Evolutionary conservation across 176 grass and related monocot species (phyloP).

Genomic region (Raddia distichophylla): DNA sequence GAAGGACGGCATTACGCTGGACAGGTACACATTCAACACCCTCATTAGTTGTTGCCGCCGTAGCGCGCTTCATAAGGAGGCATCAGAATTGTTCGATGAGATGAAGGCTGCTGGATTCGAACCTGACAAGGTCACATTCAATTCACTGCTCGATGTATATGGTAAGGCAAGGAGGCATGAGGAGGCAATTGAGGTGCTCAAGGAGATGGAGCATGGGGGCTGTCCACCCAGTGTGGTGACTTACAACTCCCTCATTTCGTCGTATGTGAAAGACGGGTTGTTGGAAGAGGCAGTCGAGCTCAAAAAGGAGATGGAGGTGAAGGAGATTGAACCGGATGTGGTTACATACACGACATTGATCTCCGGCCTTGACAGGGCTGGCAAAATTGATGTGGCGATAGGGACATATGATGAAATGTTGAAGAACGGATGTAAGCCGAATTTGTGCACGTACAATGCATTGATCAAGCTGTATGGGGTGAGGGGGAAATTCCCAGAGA

Average conservation of each 20-base stretch:
- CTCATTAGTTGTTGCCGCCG: slow-evolving; percentile 86
- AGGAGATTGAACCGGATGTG: slow-evolving; percentile 76
- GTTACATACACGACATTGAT: slow-evolving; percentile 93
- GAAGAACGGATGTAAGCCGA: slow-evolving; percentile 64
- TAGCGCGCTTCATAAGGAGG: slow-evolving; percentile 59
- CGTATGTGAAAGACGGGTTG: slow-evolving; percentile 78
- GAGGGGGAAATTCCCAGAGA: slow-evolving; percentile 73
- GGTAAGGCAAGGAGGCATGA: slow-evolving; percentile 72
- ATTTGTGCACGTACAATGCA: slow-evolving; percentile 89
- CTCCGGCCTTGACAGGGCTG: slow-evolving; percentile 74
- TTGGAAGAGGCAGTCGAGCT: slow-evolving; percentile 66
- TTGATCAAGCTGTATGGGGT: slow-evolving; percentile 87
- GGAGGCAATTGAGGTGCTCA: slow-evolving; percentile 58
- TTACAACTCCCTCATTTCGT: slow-evolving; percentile 81
- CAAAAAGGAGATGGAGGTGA: slow-evolving; percentile 74
- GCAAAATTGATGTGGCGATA: slow-evolving; percentile 69
- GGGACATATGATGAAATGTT: slow-evolving; percentile 71
- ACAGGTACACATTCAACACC: slow-evolving; percentile 89
- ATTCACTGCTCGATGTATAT: slow-evolving; percentile 82
- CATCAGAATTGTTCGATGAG: slow-evolving; percentile 60
- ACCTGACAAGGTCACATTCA: slow-evolving; percentile 85
- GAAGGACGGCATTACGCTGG: slow-evolving; percentile 49
- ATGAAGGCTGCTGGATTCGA: slow-evolving; percentile 70
- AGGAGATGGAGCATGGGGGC: slow-evolving; percentile 69
- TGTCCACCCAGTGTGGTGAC: slow-evolving; percentile 71